Conservation (phyloP, 495 filamentous ascomycete species). For the Pyrenula aspistea region DNA sequence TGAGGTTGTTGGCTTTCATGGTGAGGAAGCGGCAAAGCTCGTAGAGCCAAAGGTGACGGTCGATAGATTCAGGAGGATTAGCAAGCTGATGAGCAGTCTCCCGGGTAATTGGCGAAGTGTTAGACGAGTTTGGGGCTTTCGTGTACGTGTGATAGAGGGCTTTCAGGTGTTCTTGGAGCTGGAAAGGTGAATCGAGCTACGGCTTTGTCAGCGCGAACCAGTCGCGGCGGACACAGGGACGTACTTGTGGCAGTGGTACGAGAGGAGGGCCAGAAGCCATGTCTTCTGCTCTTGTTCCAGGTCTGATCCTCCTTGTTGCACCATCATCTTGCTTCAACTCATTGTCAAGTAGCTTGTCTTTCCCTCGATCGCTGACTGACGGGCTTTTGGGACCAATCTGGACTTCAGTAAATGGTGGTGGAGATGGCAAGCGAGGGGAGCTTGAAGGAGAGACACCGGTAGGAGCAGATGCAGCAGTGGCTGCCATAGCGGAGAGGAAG, state of each 20-base stretch:
- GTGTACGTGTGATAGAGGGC: conserved; percentile 77
- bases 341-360: conserved; percentile 25
- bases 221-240: conserved; percentile 6
- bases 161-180: conserved; percentile 95
- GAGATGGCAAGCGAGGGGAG: conserved; percentile 78
- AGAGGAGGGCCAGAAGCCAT: conserved; percentile 88
- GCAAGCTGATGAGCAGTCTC: conserved; percentile 62
- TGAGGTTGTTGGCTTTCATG: conserved; percentile 80
- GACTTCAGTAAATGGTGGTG: conserved; percentile 81
- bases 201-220: conserved; percentile 11
- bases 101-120: conserved; percentile 54
- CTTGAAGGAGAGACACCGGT: conserved; percentile 55
- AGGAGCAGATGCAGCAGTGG: neutral
- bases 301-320: conserved; percentile 74
- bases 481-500: conserved; percentile 2
- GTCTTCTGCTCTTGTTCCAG: conserved; percentile 78
- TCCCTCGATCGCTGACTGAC: conserved; percentile 37
- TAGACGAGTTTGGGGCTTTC: conserved; percentile 41
- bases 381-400: conserved; percentile 81
- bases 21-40: conserved; percentile 93
- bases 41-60: conserved; percentile 87
- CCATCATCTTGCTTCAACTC: conserved; percentile 44
- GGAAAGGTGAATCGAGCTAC: conserved; percentile 88
- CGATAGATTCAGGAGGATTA: conserved; percentile 64
- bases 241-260: conserved; percentile 69